Conservation (phyloP, 768 basidiomycete species). For the Suillus ampliporus region DNA sequence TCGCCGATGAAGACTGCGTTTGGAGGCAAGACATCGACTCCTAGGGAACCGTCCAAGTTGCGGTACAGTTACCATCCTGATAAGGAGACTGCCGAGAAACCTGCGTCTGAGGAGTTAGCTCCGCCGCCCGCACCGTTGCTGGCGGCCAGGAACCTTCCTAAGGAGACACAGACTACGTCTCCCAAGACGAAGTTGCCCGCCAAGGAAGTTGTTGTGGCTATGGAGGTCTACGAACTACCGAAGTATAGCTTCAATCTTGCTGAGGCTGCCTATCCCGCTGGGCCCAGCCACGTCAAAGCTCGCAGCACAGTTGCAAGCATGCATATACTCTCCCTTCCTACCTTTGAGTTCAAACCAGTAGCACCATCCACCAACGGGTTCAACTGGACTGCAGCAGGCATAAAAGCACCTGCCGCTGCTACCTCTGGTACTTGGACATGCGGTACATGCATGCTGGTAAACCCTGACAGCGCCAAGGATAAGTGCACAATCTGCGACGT, state of each 20-base stretch:
- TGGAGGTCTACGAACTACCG: conserved; percentile 41
- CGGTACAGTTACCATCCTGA: conserved; percentile 74
- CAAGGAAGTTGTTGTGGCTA: conserved; percentile 32
- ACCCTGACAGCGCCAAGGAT: conserved; percentile 41
- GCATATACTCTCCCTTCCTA: conserved; percentile 52
- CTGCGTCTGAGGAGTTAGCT: background rate
- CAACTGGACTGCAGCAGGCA: conserved; percentile 66
- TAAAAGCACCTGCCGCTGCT: conserved; percentile 47
- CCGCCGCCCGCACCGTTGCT: conserved; percentile 13
- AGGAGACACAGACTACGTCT: conserved; percentile 7
- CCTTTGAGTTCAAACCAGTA: conserved; percentile 39
- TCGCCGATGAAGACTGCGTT: conserved; percentile 25
- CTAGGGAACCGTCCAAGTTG: conserved; percentile 81
- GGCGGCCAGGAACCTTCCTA: conserved; percentile 38
- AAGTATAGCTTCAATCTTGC: conserved; percentile 36
- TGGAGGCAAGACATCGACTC: conserved; percentile 56
- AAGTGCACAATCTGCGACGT: conserved; percentile 55
- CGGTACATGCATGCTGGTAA: conserved; percentile 51
- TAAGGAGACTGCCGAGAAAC: conserved; percentile 35
- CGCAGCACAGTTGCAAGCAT: conserved; percentile 46
- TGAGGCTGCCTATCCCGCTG: conserved; percentile 20
- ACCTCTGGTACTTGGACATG: conserved; percentile 58
- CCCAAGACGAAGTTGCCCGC: conserved; percentile 31
- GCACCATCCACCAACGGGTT: conserved; percentile 47
- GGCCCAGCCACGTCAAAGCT: conserved; percentile 28